Evolutionary conservation across 2,329 filamentous ascomycete species (phyloP), one percentile per base, ranked within the genome.

Genomic region (Cladosporium halotolerans): DNA sequence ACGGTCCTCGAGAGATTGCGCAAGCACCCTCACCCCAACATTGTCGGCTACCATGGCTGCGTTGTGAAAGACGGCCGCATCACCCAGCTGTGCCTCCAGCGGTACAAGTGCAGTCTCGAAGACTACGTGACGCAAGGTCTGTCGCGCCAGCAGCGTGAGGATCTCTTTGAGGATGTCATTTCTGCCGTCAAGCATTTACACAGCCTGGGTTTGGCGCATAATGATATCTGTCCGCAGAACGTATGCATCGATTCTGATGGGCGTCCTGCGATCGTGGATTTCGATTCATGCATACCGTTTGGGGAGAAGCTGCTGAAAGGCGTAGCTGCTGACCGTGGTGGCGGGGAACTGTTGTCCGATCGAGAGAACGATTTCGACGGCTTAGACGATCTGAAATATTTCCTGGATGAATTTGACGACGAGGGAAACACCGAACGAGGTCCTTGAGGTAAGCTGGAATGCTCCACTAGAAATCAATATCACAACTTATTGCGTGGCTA

Each of bases 151-250:
- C 57, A 64, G 38, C 55, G 56, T 11, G 57, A 55, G 11, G 43
- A 42, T 31, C 55, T 66, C 36, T 56, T 65, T 19, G 45, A 52
- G 13, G 58, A 60, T 23, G 61, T 68, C 16, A 55, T 57, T 33
- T 55, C 61, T 11, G 69, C 63, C 18, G 58, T 72, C 7, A 55
- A 58, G 51, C 67, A 71, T 57, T 56, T 72, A 14, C 69, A 72
- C 56, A 62, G 59, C 1, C 58, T 72, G 1, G 68, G 66, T 0
- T 46, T 65, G 33, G 62, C 68, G 9, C 68, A 72, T 55, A 73
- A 72, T 54, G 66, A 70, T 47, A 66, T 73, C 42, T 68, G 65
- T 44, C 66, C 67, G 7, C 57, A 58, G 33, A 71, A 70, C 48
- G 62, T 72, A 9, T 69, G 69, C 58, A 42, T 73, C 18, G 61